Evolutionary conservation across 805 yeast species (phyloP).

Genomic region (Vanderwaltozyma yarrowii): DNA sequence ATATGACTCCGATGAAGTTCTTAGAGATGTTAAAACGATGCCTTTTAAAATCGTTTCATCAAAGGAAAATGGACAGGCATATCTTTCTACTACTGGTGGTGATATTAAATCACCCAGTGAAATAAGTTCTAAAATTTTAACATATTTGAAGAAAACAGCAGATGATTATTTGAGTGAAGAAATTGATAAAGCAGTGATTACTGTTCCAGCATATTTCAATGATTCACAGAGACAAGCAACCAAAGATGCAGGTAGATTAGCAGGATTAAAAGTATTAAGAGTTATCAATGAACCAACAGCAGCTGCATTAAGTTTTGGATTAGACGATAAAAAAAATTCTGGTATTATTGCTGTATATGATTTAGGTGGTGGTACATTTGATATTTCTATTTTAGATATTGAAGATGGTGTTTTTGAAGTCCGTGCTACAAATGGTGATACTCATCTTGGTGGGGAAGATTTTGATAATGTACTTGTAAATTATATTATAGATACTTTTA

Average conservation of each 20-base stretch:
- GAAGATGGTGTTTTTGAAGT: conserved; percentile 79
- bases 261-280: conserved; percentile 66
- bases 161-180: conserved; percentile 43
- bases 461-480: conserved; percentile 57
- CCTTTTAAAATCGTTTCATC: conserved; percentile 55
- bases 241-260: conserved; percentile 64
- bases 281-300: conserved; percentile 82
- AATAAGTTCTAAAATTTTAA: conserved; percentile 54
- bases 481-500: conserved; percentile 48
- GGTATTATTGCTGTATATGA: conserved; percentile 48
- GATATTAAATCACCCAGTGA: conserved; percentile 56
- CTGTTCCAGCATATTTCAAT: conserved; percentile 79
- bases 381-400: conserved; percentile 65
- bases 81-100: conserved; percentile 35
- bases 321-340: conserved; percentile 33
- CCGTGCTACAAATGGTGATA: conserved; percentile 73
- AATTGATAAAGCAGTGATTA: conserved; percentile 65
- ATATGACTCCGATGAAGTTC: conserved; percentile 59
- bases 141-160: conserved; percentile 58
- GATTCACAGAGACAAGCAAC: conserved; percentile 79
- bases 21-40: conserved; percentile 49
- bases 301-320: conserved; percentile 75
- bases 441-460: conserved; percentile 82
- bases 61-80: conserved; percentile 54
- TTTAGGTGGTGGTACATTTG: conserved; percentile 82